Evolutionary conservation across 257 asterid genomes (phyloP).

Genomic region (Solanum paucissectum): DNA sequence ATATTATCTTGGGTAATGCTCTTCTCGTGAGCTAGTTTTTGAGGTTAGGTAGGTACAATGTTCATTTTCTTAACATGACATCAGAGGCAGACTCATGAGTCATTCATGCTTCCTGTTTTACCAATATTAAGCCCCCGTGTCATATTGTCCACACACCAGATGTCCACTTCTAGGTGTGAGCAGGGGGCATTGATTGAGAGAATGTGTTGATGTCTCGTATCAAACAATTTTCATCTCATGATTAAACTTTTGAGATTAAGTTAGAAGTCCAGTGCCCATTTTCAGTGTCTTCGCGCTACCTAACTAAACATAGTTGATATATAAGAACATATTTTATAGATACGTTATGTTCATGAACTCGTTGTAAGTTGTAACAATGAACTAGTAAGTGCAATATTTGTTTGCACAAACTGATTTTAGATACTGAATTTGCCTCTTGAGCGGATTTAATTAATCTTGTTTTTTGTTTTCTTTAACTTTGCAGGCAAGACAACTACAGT

Average conservation of each 20-base stretch:
- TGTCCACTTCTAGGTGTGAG: background rate
- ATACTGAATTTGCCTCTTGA: background rate
- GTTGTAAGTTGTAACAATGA: background rate
- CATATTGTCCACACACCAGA: background rate
- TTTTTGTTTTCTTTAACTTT: background rate
- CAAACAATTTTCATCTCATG: background rate
- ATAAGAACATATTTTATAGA: background rate
- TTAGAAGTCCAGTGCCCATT: background rate
- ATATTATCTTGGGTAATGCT: background rate
- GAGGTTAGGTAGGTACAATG: background rate
- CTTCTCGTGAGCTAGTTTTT: background rate
- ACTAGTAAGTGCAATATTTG: background rate
- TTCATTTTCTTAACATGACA: background rate
- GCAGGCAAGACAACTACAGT: constrained; percentile 95
- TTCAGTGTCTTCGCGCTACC: background rate
- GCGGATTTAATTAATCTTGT: background rate
- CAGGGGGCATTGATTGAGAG: background rate
- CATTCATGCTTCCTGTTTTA: background rate
- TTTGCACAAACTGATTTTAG: background rate
- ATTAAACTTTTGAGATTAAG: background rate
- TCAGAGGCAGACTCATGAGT: background rate
- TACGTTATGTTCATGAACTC: background rate
- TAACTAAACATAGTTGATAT: background rate
- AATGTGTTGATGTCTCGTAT: background rate
- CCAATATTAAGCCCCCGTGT: background rate